Evolutionary conservation across 768 basidiomycete species (phyloP).

Genomic region (Pleurotus djamor): DNA sequence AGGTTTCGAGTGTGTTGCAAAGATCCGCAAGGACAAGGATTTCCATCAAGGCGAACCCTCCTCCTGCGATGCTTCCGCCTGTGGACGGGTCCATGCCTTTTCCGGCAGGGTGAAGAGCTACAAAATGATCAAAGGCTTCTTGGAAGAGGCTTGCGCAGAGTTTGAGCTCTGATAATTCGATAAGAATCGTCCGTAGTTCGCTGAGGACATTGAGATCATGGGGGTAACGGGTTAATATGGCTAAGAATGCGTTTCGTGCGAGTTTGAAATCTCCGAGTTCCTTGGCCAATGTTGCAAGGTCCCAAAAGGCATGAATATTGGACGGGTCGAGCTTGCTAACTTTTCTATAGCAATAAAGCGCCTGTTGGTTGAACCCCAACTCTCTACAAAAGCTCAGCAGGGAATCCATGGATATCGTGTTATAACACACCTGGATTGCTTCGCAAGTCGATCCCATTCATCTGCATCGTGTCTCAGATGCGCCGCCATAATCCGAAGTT

Average conservation of each 20-base stretch:
- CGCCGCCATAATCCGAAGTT: constrained; percentile 86
- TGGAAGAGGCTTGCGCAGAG: constrained; percentile 69
- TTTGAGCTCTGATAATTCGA: constrained; percentile 66
- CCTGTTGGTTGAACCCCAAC: constrained; percentile 77
- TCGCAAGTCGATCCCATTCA: constrained; percentile 84
- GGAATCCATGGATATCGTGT: neutral
- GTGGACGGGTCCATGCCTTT: constrained; percentile 26
- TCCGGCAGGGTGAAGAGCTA: constrained; percentile 43
- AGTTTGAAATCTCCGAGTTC: constrained; percentile 66
- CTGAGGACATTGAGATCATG: constrained; percentile 78
- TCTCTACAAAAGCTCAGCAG: constrained; percentile 36
- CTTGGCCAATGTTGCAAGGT: constrained; percentile 79
- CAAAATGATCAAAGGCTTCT: constrained; percentile 71
- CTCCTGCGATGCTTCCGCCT: constrained; percentile 30
- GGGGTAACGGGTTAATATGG: constrained; percentile 72
- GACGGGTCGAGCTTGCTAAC: constrained; percentile 74
- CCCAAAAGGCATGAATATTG: constrained; percentile 88
- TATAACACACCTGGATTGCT: constrained; percentile 59
- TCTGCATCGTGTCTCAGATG: constrained; percentile 83
- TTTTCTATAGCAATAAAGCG: constrained; percentile 89
- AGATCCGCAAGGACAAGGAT: constrained; percentile 86
- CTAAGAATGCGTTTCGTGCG: constrained; percentile 64
- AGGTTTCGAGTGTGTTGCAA: constrained; percentile 67
- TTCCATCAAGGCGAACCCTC: constrained; percentile 63
- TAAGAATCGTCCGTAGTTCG: constrained; percentile 75